Percentiles rank a stretch among this genome's conserved stretches.
phyloP scores from a whole-genome alignment of 169 alveolate species.

The Plasmodium gonderi region DNA sequence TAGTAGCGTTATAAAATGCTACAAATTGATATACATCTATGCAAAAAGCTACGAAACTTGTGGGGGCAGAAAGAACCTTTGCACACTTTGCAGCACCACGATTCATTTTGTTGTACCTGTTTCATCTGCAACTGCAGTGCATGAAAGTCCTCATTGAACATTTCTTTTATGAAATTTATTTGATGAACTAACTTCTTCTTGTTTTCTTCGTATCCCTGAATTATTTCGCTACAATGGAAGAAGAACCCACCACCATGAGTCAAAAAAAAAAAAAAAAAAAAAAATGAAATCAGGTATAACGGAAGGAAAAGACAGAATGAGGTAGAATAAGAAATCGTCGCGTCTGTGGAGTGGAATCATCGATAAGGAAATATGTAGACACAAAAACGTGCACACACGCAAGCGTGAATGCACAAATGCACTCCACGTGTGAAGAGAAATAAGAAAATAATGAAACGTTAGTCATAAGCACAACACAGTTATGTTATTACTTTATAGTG shows the following conservation, averaged over 20 bases:
- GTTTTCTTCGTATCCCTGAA: conserved; percentile 32
- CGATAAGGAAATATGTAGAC: no score
- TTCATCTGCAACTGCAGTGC: background rate
- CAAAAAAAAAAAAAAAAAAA: background rate
- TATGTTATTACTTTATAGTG: conserved; percentile 33
- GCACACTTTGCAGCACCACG: background rate
- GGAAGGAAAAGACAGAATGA: background rate
- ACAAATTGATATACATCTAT: no score
- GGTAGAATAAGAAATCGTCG: background rate
- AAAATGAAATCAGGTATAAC: background rate
- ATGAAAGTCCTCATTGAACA: conserved; percentile 40
- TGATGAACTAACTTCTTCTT: conserved; percentile 31
- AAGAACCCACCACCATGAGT: background rate
- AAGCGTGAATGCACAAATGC: no score
- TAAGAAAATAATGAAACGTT: no score
- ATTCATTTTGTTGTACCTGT: conserved; percentile 1
- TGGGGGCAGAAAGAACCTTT: background rate
- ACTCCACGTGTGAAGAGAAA: no score
- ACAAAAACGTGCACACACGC: no score
- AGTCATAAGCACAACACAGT: no score
- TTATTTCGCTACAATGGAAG: conserved; percentile 19
- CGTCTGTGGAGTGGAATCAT: no score
- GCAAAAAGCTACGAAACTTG: background rate
- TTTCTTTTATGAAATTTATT: conserved; percentile 39
- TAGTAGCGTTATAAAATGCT: no score